Percentiles rank a stretch among this genome's conserved stretches.
These are phyloP conservation scores for Coleophoma eucalyptorum DNA, from an alignment of 2,329 filamentous ascomycete genomes.

Conservation along the genomic window DNA sequence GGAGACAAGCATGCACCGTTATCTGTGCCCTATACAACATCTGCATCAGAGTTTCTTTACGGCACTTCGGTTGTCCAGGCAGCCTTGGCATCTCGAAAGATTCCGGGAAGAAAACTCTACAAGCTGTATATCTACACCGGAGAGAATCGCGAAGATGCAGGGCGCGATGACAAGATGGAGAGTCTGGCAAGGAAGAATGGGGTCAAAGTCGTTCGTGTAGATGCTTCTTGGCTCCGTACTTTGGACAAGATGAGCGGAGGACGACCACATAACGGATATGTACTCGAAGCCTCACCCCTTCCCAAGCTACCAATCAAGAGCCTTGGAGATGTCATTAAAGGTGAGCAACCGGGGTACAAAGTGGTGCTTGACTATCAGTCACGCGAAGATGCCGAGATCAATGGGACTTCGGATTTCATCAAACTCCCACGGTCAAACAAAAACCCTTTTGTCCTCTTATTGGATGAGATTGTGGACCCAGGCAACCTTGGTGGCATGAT, in stretches of 20 bases:
- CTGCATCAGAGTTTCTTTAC: constrained; percentile 89
- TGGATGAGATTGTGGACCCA: constrained; percentile 78
- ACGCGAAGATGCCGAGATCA: constrained; percentile 68
- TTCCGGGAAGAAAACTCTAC: constrained; percentile 69
- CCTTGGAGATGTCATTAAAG: constrained; percentile 34
- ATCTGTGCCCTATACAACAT: constrained; percentile 68
- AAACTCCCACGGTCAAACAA: constrained; percentile 31
- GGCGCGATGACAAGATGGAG: constrained; percentile 40
- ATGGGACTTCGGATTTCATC: constrained; percentile 59
- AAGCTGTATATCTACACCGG: constrained; percentile 74
- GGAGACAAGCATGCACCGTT: constrained; percentile 23
- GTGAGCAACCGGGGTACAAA: constrained; percentile 43
- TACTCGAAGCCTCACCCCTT: constrained; percentile 83
- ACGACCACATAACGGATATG: constrained; percentile 84
- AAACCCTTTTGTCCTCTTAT: constrained; percentile 68
- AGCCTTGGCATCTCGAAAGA: constrained; percentile 56
- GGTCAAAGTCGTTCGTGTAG: constrained; percentile 55
- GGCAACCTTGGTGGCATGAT: constrained; percentile 90
- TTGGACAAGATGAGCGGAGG: constrained; percentile 81
- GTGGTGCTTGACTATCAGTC: constrained; percentile 65
- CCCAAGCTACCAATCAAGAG: constrained; percentile 65
- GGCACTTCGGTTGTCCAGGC: constrained; percentile 78
- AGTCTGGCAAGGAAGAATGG: constrained; percentile 42
- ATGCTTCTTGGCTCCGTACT: constrained; percentile 57
- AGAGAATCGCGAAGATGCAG: constrained; percentile 46